A percentile compares a stretch with the other conserved stretches of the same genome.
Evolutionary conservation across 2,329 filamentous ascomycete species (phyloP).

Genomic region (Epichloe amarillans): DNA sequence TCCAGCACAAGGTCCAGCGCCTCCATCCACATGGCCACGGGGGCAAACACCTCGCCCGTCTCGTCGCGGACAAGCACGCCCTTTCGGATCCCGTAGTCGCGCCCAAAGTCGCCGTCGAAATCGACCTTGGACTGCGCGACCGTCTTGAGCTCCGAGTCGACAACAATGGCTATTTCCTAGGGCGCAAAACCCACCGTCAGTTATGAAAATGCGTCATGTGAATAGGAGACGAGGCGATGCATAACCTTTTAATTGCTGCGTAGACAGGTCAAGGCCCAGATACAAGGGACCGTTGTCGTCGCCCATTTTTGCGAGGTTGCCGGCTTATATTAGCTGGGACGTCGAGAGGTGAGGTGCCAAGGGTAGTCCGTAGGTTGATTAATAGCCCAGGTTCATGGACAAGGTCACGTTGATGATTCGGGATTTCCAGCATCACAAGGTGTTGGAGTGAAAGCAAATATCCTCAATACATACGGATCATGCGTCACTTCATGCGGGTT

Average conservation of each 20-base stretch:
- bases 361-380: no score
- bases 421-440: no score
- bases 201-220: neutral
- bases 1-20: conserved; percentile 74
- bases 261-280: conserved; percentile 89
- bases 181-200: neutral
- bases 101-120: conserved; percentile 71
- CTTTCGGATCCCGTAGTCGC: conserved; percentile 69
- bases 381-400: no score
- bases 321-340: no score
- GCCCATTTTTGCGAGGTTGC: neutral
- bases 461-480: no score
- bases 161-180: conserved; percentile 58
- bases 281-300: conserved; percentile 49
- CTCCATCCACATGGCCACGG: conserved; percentile 89
- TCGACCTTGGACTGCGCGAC: conserved; percentile 81
- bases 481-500: no score
- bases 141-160: conserved; percentile 70
- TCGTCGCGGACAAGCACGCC: conserved; percentile 72
- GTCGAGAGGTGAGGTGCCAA: no score
- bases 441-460: no score
- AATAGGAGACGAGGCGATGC: conserved; percentile 31
- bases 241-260: conserved; percentile 87
- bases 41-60: conserved; percentile 83
- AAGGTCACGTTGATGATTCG: no score